Evolutionary conservation across 1,284 basidiomycete genomes (phyloP).

Genomic region (Cutaneotrichosporon sp.): DNA sequence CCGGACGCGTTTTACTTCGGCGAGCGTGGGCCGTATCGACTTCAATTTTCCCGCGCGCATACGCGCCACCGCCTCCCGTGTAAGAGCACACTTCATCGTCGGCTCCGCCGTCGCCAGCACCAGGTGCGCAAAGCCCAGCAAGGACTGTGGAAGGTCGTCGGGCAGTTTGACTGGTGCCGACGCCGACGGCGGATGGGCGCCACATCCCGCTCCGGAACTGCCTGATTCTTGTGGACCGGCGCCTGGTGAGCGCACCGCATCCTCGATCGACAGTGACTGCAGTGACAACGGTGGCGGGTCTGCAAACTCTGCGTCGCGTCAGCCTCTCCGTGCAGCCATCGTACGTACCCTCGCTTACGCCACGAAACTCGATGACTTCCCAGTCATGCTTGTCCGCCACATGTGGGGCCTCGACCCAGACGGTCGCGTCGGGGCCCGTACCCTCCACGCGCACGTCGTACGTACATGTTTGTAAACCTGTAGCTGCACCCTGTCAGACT

Average conservation of each 20-base stretch:
- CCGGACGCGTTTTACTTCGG: slow-evolving; percentile 28
- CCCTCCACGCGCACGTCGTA: slow-evolving; percentile 59
- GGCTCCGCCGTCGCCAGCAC: slow-evolving; percentile 47
- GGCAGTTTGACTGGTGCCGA: slow-evolving; percentile 15
- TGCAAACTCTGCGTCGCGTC: slow-evolving; percentile 56
- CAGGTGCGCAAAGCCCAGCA: slow-evolving; percentile 45
- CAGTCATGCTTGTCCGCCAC: slow-evolving; percentile 50
- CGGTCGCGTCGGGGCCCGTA: slow-evolving; percentile 50
- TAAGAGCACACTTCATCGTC: slow-evolving; percentile 42
- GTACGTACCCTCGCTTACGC: slow-evolving; percentile 69
- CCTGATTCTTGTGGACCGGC: no score
- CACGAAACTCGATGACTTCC: slow-evolving; percentile 67
- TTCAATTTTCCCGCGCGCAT: slow-evolving; percentile 35
- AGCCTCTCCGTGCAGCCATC: background rate
- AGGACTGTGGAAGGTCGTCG: slow-evolving; percentile 30
- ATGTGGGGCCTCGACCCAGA: slow-evolving; percentile 63
- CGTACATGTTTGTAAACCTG: slow-evolving; percentile 71
- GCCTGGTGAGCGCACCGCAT: no score
- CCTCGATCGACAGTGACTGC: slow-evolving; percentile 14
- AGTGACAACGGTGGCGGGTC: slow-evolving; percentile 56
- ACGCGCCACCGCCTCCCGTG: slow-evolving; percentile 34
- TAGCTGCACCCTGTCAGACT: slow-evolving; percentile 52
- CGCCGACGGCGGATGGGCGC: slow-evolving; percentile 7
- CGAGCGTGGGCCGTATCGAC: slow-evolving; percentile 34
- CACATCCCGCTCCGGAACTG: background rate